Evolutionary conservation across 345 rosid genomes (phyloP).

Genomic region (Salix dunnii): DNA sequence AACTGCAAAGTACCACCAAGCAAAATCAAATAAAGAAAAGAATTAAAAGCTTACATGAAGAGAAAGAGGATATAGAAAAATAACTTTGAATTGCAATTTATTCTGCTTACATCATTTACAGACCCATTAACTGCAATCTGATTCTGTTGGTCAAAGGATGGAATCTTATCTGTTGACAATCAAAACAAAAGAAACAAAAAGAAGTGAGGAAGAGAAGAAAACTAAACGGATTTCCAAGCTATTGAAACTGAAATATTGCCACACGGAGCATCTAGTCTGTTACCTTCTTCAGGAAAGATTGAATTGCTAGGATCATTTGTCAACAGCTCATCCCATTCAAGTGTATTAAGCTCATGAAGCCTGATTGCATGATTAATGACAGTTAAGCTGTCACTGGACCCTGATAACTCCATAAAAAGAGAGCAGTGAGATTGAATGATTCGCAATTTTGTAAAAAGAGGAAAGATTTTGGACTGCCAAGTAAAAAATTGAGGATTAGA

Average conservation of each 20-base stretch:
- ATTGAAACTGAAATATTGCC: not conserved
- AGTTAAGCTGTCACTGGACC: conserved; percentile 37
- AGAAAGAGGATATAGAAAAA: not conserved
- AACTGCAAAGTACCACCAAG: not conserved
- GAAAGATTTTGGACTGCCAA: not conserved
- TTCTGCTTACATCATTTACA: conserved; percentile 46
- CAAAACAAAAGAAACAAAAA: not conserved
- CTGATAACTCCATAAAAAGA: conserved; percentile 43
- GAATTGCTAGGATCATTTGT: conserved; percentile 42
- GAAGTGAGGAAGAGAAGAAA: not conserved
- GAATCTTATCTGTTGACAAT: conserved; percentile 45
- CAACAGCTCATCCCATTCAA: conserved; percentile 95
- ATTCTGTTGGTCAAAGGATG: conserved; percentile 39
- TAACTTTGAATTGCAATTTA: conserved; percentile 3
- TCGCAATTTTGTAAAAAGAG: not conserved
- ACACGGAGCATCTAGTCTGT: conserved; percentile 1
- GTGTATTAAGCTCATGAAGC: conserved; percentile 90
- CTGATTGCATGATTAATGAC: conserved; percentile 56
- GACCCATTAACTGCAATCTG: conserved; percentile 33
- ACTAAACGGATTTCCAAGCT: conserved; percentile 2
- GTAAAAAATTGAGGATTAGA: not conserved
- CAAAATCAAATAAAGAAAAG: not conserved
- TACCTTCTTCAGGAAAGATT: conserved; percentile 48
- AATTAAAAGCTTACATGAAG: not conserved
- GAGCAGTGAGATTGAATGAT: conserved; percentile 6